Conservation (phyloP, 2,329 filamentous ascomycete species). For the Periconia digitata region DNA sequence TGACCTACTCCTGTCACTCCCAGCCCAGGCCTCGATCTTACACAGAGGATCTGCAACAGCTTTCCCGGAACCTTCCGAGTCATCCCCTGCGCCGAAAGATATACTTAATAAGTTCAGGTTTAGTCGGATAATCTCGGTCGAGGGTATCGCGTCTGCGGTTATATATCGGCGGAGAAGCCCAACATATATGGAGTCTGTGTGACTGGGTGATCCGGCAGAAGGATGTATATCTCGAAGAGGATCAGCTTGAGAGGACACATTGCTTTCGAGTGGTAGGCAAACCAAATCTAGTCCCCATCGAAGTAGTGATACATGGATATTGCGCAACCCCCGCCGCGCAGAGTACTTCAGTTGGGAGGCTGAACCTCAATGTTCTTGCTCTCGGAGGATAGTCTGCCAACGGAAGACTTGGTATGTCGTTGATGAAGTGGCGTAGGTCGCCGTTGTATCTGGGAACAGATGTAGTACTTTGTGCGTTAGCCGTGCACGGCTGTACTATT, state of each 20-base stretch:
- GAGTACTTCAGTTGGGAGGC: background rate
- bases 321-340: no score
- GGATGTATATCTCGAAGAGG: background rate
- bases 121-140: background rate
- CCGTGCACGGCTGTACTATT: background rate
- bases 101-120: background rate
- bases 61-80: background rate
- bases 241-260: no score
- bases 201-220: background rate
- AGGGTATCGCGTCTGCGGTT: background rate
- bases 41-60: no score
- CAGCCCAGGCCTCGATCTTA: no score
- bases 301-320: background rate
- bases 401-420: background rate
- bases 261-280: no score
- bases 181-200: background rate
- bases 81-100: background rate
- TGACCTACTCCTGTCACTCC: no score
- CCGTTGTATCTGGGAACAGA: background rate
- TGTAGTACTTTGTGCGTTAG: background rate
- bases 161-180: background rate
- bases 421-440: background rate
- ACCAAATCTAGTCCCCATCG: background rate
- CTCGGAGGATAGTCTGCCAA: background rate
- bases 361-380: background rate